Conservation (phyloP, 2,329 filamentous ascomycete species). For the Microsporum canis region DNA sequence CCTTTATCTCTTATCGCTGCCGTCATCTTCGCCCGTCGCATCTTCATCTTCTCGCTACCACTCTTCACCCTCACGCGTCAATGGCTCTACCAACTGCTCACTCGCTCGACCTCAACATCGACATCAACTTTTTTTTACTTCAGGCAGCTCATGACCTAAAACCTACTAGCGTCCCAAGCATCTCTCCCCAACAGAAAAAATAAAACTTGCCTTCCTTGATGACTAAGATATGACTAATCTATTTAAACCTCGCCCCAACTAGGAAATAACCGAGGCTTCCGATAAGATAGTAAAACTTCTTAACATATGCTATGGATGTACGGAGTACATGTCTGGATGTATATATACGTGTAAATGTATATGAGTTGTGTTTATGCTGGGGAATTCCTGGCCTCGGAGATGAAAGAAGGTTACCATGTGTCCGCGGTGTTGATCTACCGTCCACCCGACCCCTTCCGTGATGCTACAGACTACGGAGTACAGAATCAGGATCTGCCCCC, state of each 20-base stretch:
- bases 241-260: neutral
- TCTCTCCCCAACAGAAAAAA: conserved; percentile 5
- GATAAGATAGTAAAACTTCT: neutral
- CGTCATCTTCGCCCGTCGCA: neutral
- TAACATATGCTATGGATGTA: neutral
- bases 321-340: too few relatives aligned
- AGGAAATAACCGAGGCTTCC: neutral
- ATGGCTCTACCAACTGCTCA: neutral
- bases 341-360: too few relatives aligned
- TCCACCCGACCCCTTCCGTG: neutral
- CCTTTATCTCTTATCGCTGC: neutral
- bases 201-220: neutral
- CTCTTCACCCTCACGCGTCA: neutral
- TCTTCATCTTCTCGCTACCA: neutral
- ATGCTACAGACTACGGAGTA: too few relatives aligned
- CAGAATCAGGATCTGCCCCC: neutral
- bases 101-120: neutral
- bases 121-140: neutral
- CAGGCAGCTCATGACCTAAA: neutral
- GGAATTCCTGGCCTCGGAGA: neutral
- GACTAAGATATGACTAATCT: neutral
- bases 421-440: neutral
- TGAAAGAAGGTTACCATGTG: neutral
- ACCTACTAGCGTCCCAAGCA: neutral
- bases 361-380: neutral